These are phyloP conservation scores for Mucor irregularis DNA, from an alignment of 371 early-diverging fungal genomes.

Conservation along the genomic window DNA sequence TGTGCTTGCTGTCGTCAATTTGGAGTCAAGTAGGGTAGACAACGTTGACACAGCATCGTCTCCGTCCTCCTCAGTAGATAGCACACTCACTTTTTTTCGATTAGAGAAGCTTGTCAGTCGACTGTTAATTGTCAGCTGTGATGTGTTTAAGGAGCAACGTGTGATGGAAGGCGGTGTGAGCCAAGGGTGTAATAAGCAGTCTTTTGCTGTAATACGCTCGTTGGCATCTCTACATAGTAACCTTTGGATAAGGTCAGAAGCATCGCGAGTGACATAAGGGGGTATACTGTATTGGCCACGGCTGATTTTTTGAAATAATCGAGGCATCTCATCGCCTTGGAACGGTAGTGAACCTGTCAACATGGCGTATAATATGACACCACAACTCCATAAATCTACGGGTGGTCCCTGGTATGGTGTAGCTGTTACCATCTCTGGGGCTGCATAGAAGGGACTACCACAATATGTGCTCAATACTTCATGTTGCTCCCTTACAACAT, in stretches of 20 bases:
- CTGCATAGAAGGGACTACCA: conserved; percentile 91
- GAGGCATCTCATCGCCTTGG: conserved; percentile 77
- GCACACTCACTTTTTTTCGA: conserved; percentile 8
- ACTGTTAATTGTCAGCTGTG: conserved; percentile 15
- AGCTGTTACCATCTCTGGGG: conserved; percentile 81
- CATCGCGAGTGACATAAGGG: conserved; percentile 36
- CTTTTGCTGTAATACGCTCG: conserved; percentile 73
- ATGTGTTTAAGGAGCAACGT: conserved; percentile 9
- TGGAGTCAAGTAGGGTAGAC: conserved; percentile 5
- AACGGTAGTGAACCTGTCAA: conserved; percentile 79
- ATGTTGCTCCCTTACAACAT: conserved; percentile 73
- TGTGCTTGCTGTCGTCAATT: not conserved
- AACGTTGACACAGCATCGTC: not conserved
- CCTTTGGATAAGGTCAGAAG: conserved; percentile 52
- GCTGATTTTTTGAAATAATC: conserved; percentile 69
- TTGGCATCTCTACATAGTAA: conserved; percentile 61
- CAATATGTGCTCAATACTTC: conserved; percentile 91
- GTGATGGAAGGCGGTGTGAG: conserved; percentile 28
- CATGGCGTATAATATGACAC: conserved; percentile 77
- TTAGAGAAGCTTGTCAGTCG: conserved; percentile 9
- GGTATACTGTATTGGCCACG: conserved; percentile 58
- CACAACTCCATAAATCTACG: conserved; percentile 80
- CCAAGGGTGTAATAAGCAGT: conserved; percentile 81
- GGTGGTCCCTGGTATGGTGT: conserved; percentile 75
- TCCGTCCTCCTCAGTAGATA: not conserved